These are phyloP conservation scores for Yamadazyma buinensis DNA, from an alignment of 1,139 yeast genomes.

Conservation along the genomic window DNA sequence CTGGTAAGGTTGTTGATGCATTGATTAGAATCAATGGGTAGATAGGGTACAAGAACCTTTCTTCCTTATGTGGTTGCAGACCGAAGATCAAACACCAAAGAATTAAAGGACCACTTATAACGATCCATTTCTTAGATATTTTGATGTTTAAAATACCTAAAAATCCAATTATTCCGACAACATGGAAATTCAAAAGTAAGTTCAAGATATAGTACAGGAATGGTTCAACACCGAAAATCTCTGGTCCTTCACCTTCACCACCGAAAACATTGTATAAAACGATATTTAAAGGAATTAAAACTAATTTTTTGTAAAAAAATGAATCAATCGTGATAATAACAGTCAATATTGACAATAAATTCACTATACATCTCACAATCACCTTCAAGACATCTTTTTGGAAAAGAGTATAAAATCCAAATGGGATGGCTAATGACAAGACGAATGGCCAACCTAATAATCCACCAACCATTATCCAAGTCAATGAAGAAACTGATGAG, in stretches of 20 bases:
- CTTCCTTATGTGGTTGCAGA: conserved; percentile 89
- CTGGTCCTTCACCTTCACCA: conserved; percentile 76
- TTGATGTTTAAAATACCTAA: conserved; percentile 28
- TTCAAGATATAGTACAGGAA: conserved; percentile 68
- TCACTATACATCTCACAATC: conserved; percentile 5
- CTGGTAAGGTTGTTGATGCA: conserved; percentile 52
- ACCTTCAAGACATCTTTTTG: background rate
- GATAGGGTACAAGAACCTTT: conserved; percentile 81
- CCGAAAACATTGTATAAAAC: conserved; percentile 79
- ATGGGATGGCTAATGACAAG: conserved; percentile 60
- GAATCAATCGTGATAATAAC: conserved; percentile 47
- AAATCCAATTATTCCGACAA: conserved; percentile 46
- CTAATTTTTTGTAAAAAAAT: conserved; percentile 55
- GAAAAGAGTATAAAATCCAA: conserved; percentile 34
- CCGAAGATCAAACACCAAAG: conserved; percentile 69
- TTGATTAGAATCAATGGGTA: conserved; percentile 65
- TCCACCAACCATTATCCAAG: conserved; percentile 63
- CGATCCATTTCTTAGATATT: conserved; percentile 11
- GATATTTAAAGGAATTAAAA: conserved; percentile 78
- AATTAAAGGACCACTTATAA: conserved; percentile 32
- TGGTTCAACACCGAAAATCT: conserved; percentile 90
- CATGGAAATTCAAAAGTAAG: conserved; percentile 68
- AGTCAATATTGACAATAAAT: conserved; percentile 25
- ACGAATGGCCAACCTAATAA: conserved; percentile 92
- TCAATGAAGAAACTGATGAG: conserved; percentile 32